Conservation (phyloP, 1,284 basidiomycete genomes). For the Papiliotrema terrestris region DNA sequence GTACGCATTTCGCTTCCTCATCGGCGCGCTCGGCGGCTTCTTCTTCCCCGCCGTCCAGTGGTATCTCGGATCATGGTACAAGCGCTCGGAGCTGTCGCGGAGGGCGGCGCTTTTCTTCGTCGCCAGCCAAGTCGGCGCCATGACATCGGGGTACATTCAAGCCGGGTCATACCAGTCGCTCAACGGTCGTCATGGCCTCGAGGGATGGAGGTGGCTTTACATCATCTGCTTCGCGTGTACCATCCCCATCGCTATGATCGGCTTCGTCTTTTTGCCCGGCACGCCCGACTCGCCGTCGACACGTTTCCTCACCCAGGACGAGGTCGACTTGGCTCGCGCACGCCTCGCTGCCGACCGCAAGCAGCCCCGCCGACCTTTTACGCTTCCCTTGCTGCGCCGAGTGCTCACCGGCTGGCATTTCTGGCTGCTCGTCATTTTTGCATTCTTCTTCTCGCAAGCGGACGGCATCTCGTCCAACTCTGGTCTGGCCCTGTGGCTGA, state of each 20-base stretch:
- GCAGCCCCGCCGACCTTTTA: neutral
- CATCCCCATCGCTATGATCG: no score
- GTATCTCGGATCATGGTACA: neutral
- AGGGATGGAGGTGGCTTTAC: slow-evolving; percentile 53
- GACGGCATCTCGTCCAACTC: neutral
- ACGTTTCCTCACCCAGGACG: no score
- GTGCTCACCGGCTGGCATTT: neutral
- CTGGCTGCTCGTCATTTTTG: neutral
- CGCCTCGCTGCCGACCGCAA: neutral
- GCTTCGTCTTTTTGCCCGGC: no score
- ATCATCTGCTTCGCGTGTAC: neutral
- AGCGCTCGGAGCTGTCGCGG: no score
- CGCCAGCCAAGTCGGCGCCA: no score
- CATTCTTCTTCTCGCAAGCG: neutral
- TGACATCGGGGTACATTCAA: slow-evolving; percentile 15
- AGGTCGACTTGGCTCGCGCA: no score
- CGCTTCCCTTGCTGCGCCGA: neutral
- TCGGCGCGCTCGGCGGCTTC: neutral
- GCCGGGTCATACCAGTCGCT: slow-evolving; percentile 51
- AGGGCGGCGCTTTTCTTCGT: no score
- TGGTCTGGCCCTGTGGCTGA: neutral
- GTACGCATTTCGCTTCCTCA: neutral
- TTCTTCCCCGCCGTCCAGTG: neutral
- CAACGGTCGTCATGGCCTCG: slow-evolving; percentile 49
- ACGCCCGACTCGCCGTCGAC: no score